Conservation (phyloP, 1,139 yeast genomes). For the Magnusiomyces ingens region DNA sequence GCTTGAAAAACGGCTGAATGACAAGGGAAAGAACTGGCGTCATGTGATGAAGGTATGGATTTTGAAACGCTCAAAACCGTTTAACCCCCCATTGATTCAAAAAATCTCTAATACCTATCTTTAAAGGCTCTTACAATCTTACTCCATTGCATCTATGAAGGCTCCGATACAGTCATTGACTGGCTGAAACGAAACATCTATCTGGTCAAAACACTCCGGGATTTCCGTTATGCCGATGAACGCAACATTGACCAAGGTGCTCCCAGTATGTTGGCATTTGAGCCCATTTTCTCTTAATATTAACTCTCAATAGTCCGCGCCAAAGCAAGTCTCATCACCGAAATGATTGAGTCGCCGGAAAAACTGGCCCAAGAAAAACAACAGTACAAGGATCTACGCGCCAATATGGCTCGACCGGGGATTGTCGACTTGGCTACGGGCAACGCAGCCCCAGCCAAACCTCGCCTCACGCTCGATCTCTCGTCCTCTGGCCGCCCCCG, state of each 20-base stretch:
- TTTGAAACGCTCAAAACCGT: too few species aligned
- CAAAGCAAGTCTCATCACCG: constrained; percentile 27
- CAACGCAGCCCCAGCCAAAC: not conserved
- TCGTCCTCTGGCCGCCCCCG: not conserved
- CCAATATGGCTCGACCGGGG: constrained; percentile 30
- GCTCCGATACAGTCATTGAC: constrained; percentile 76
- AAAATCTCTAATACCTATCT: too few species aligned
- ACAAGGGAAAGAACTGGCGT: constrained; percentile 80
- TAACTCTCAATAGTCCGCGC: constrained; percentile 23
- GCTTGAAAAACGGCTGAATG: constrained; percentile 75
- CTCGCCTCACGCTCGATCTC: not conserved
- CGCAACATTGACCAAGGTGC: constrained; percentile 30
- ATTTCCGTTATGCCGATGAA: constrained; percentile 29
- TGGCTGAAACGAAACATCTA: constrained; percentile 82
- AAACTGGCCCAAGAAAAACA: constrained; percentile 28
- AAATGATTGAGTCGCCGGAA: constrained; percentile 26
- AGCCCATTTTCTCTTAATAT: too few species aligned
- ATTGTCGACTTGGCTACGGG: constrained; percentile 22
- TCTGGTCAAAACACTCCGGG: constrained; percentile 68
- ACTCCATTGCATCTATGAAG: constrained; percentile 78
- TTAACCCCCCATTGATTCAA: too few species aligned
- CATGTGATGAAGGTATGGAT: constrained; percentile 59
- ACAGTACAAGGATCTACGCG: constrained; percentile 27
- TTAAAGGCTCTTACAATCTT: constrained; percentile 62
- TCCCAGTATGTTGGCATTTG: constrained; percentile 19